Conservation (phyloP, 495 filamentous ascomycete genomes). For the Opeltia flavorubescens region DNA sequence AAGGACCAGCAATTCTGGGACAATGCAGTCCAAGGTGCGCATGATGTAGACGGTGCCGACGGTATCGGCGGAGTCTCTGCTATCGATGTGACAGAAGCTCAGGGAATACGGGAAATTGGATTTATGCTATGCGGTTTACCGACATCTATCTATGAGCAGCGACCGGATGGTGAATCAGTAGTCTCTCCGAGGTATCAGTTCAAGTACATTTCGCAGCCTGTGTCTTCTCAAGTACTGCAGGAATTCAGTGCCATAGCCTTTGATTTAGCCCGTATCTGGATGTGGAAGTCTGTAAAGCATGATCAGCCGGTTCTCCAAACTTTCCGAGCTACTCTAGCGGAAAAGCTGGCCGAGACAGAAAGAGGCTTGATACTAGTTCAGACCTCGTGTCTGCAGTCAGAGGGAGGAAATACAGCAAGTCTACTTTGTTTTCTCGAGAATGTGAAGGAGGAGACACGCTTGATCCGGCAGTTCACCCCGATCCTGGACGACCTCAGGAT, state of each 20-base stretch:
- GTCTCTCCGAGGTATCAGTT: conserved; percentile 26
- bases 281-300: conserved; percentile 27
- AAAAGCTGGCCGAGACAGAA: conserved; percentile 30
- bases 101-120: conserved; percentile 60
- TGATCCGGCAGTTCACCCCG: conserved; percentile 39
- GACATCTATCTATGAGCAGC: conserved; percentile 49
- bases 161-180: conserved; percentile 25
- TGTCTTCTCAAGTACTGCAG: conserved; percentile 27
- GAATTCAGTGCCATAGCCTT: conserved; percentile 31
- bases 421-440: conserved; percentile 50
- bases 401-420: conserved; percentile 26
- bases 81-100: conserved; percentile 47
- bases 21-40: conserved; percentile 12
- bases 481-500: conserved; percentile 23
- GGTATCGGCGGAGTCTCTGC: conserved; percentile 11
- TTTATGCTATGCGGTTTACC: conserved; percentile 75
- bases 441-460: conserved; percentile 34
- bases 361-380: conserved; percentile 29
- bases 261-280: conserved; percentile 32
- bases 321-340: conserved; percentile 34
- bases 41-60: conserved; percentile 14
- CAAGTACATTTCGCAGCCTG: conserved; percentile 23
- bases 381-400: conserved; percentile 25
- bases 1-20: conserved; percentile 54
- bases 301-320: conserved; percentile 37